Evolutionary conservation across 192 early-diverging fungal species (phyloP).

Genomic region (Rhizoclosmatium globosum): DNA sequence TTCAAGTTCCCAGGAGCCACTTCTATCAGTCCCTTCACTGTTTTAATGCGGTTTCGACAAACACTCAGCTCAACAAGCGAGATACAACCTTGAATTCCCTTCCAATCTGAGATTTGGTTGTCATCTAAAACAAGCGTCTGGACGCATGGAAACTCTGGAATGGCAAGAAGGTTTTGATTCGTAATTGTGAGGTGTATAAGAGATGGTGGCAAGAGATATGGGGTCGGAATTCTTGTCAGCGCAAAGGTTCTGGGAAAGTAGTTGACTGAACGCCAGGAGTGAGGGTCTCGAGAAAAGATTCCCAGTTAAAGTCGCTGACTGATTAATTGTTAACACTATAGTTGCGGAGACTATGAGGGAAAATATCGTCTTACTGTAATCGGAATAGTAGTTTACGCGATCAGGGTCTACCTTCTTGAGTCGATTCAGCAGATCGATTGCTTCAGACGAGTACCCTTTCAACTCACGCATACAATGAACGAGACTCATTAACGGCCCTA

Average conservation of each 20-base stretch:
- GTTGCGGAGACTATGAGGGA: background rate
- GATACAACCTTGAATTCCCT: background rate
- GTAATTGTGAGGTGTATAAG: background rate
- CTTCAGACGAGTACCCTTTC: constrained; percentile 49
- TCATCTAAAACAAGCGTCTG: background rate
- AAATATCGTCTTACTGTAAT: constrained; percentile 15
- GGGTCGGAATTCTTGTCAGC: constrained; percentile 8
- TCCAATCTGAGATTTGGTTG: background rate
- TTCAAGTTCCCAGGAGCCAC: too few relatives aligned
- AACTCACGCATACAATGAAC: constrained; percentile 62
- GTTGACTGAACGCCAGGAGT: background rate
- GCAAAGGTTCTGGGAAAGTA: background rate
- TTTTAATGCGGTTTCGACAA: background rate
- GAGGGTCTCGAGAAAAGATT: background rate
- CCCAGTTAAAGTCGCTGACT: constrained; percentile 24
- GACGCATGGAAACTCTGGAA: constrained; percentile 19
- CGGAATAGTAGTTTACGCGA: constrained; percentile 60
- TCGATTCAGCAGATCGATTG: constrained; percentile 54
- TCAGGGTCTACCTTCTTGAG: constrained; percentile 64
- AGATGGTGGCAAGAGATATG: background rate
- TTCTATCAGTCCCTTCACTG: background rate
- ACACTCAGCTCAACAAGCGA: background rate
- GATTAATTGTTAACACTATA: background rate
- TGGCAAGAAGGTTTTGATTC: background rate
- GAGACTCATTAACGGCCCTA: constrained; percentile 69